Conservation (phyloP, 2,329 filamentous ascomycete species). For the Escovopsis weberi region DNA sequence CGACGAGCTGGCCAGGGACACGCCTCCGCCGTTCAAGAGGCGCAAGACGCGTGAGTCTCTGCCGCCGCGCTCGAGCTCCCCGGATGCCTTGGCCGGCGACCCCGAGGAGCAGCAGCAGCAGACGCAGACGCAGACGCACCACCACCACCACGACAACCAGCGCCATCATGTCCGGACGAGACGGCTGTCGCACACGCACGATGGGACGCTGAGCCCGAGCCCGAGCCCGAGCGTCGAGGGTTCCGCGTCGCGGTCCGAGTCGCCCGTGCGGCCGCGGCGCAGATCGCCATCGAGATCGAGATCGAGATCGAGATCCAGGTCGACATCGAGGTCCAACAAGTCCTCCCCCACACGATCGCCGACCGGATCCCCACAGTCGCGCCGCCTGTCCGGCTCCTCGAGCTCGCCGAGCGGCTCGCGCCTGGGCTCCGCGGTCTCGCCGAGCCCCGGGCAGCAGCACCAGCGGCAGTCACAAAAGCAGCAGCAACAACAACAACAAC, state of each 20-base stretch:
- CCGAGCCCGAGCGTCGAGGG: slow-evolving; percentile 11
- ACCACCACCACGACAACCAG: slow-evolving; percentile 1
- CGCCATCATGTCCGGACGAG: neutral
- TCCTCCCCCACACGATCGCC: slow-evolving; percentile 20
- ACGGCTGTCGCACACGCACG: slow-evolving; percentile 3
- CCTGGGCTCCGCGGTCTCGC: no score
- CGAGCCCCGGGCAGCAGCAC: no score
- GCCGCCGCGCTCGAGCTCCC: slow-evolving; percentile 13
- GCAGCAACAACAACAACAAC: no score
- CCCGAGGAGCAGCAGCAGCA: neutral
- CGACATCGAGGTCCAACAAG: slow-evolving; percentile 19
- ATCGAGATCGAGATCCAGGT: slow-evolving; percentile 19
- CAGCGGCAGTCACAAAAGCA: no score
- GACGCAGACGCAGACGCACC: no score
- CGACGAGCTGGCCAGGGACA: slow-evolving; percentile 11
- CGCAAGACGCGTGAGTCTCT: slow-evolving; percentile 18
- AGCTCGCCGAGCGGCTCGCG: slow-evolving; percentile 17
- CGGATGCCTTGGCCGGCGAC: slow-evolving; percentile 8
- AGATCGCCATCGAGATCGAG: slow-evolving; percentile 17
- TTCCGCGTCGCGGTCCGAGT: slow-evolving; percentile 1
- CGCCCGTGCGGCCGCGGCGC: no score
- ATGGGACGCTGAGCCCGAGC: slow-evolving; percentile 9
- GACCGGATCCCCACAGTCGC: slow-evolving; percentile 11
- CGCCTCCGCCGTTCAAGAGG: slow-evolving; percentile 17
- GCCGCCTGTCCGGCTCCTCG: slow-evolving; percentile 15